Percentiles rank a stretch among this genome's conserved stretches.
These are phyloP conservation scores for Coriaria nepalensis DNA, from an alignment of 306 rosid genomes.

Conservation along the genomic window DNA sequence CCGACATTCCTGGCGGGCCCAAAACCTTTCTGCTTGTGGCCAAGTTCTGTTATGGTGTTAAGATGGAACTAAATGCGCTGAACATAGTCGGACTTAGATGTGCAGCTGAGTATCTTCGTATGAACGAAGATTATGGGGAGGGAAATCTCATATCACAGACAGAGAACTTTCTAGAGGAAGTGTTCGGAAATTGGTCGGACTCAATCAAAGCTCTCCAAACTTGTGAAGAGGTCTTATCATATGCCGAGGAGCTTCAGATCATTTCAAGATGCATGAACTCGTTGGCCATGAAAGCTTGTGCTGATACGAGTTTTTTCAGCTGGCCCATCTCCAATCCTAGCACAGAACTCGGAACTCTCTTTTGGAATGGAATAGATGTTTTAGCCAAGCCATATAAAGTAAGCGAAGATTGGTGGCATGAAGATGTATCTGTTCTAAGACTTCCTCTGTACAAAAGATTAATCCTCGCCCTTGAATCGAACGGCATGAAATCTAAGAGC, in stretches of 20 bases:
- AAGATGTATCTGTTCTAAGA: conserved; percentile 47
- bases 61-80: conserved; percentile 53
- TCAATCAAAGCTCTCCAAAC: conserved; percentile 59
- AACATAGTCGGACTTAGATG: conserved; percentile 61
- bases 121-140: conserved; percentile 72
- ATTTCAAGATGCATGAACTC: conserved; percentile 66
- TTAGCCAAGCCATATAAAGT: conserved; percentile 22
- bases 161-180: conserved; percentile 52
- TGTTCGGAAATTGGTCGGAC: conserved; percentile 62
- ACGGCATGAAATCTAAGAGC: conserved; percentile 48
- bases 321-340: conserved; percentile 34
- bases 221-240: conserved; percentile 51
- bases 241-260: conserved; percentile 73
- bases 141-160: conserved; percentile 53
- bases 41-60: conserved; percentile 81
- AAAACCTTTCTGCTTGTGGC: conserved; percentile 44
- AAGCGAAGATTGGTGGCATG: conserved; percentile 86
- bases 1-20: conserved; percentile 82
- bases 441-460: conserved; percentile 48
- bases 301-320: conserved; percentile 47
- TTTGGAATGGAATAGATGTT: conserved; percentile 63
- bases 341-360: conserved; percentile 31
- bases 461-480: conserved; percentile 39
- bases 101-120: conserved; percentile 61
- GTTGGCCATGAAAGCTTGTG: conserved; percentile 54